Base-by-base conservation (phyloP, 2,329 filamentous ascomycete species). In the Tolypocladium album region DNA sequence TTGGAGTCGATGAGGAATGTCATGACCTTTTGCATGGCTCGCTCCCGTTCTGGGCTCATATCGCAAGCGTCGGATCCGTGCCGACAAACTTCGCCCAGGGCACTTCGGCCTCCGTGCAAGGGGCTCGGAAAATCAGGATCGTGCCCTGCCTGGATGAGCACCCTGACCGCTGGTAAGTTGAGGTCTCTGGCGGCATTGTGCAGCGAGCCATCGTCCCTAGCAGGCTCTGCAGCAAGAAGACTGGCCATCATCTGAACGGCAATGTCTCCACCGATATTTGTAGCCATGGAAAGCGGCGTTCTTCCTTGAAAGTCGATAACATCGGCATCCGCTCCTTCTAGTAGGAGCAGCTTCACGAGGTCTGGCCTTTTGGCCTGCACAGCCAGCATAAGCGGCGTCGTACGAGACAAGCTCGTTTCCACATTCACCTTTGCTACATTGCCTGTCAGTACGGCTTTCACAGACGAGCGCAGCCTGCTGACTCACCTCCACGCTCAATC, bases 91-190 rank as follows among this genome's bases (percentile, higher is more conserved):
- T 89, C 86, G 0, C 81, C 85, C 0, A 89, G 74, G 0, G 85
- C 84, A 61, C 80, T 86, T 53, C 86, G 79, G 0, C 86, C 86
- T 20, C 78, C 79, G 64, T 88, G 85, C 1, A 85, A 72, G 4
- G 81, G 78, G 58, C 82, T 87, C 0, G 86, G 85, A 59, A 87
- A 88, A 66, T 88, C 85, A 0, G 83, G 77, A 20, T 87, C 82
- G 61, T 88, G 86, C 1, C 80, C 82, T 62, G 81, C 74, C 55
- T 85, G 75, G 6, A 88, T 71, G 1, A 89, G 74, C 1, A 84
- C 74, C 57, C 78, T 76, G 62, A 87, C 81, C 1, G 80, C 80
- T 15, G 79, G 71, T 0, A 85, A 63, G 63, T 87, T 83, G 24
- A 88, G 75, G 55, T 82, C 78, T 15, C 82, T 76, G 0, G 85